Evolutionary conservation across 306 rosid species (phyloP).

Genomic region (Vigna trinervia): DNA sequence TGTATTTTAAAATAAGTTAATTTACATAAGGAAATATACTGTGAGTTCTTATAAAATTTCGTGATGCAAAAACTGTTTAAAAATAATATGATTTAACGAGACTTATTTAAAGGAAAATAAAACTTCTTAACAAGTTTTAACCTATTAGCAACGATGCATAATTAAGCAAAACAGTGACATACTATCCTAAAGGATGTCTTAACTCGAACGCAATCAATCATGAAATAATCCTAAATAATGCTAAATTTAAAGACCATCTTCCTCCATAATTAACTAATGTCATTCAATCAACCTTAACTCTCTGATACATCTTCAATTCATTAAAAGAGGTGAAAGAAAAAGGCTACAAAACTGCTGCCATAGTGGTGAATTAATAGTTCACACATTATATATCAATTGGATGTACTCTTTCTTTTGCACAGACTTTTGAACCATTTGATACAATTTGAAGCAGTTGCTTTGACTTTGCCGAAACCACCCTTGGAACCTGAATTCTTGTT

Average conservation of each 20-base stretch:
- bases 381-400: slow-evolving; percentile 39
- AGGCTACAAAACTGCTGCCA: slow-evolving; percentile 30
- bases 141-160: background rate
- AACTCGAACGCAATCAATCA: slow-evolving; percentile 12
- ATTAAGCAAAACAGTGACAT: slow-evolving; percentile 1
- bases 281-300: slow-evolving; percentile 29
- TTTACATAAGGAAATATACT: background rate
- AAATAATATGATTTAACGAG: too few relatives aligned
- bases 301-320: slow-evolving; percentile 36
- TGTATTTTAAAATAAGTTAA: background rate
- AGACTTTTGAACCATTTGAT: slow-evolving; percentile 83
- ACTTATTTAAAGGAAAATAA: too few relatives aligned
- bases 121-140: too few relatives aligned
- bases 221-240: background rate
- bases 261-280: slow-evolving; percentile 8
- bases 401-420: slow-evolving; percentile 64
- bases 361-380: background rate
- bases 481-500: slow-evolving; percentile 66
- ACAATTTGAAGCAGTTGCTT: slow-evolving; percentile 62
- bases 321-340: background rate
- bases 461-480: slow-evolving; percentile 63
- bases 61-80: too few relatives aligned
- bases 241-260: slow-evolving; percentile 5
- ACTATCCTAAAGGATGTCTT: background rate
- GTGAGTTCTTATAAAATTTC: too few relatives aligned